A percentile compares a stretch with the other conserved stretches of the same genome.
phyloP scores from a whole-genome alignment of 495 filamentous ascomycete species.

The Evansstolkia leycettana region DNA sequence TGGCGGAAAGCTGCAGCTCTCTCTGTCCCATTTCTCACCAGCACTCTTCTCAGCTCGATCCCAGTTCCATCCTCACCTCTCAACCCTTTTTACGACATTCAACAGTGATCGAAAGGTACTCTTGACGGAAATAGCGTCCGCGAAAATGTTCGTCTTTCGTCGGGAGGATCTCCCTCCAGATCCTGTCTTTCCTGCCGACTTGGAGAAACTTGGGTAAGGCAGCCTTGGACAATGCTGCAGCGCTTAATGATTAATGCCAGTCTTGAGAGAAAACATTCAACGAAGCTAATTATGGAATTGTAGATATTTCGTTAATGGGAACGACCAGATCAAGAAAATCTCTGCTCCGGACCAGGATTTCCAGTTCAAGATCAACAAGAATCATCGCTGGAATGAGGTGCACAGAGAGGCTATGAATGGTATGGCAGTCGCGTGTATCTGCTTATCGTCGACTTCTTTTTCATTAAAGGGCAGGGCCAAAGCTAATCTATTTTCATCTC shows the following conservation, averaged over 20 bases:
- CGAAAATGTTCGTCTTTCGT: constrained; percentile 56
- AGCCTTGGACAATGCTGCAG: no score
- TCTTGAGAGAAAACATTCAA: no score
- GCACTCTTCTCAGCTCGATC: neutral
- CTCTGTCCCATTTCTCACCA: no score
- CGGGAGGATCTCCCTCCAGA: constrained; percentile 57
- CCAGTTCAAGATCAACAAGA: constrained; percentile 58
- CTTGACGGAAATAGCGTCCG: no score
- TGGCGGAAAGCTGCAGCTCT: constrained; percentile 2
- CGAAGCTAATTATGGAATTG: constrained; percentile 4
- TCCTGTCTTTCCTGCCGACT: constrained; percentile 46
- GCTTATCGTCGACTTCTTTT: neutral
- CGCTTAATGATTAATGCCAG: constrained; percentile 3
- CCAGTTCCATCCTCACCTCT: constrained; percentile 1
- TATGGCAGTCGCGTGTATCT: constrained; percentile 14
- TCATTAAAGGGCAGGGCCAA: no score
- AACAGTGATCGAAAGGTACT: no score
- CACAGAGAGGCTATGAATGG: constrained; percentile 60
- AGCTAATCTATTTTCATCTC: constrained; percentile 2
- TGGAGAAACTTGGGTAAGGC: constrained; percentile 58
- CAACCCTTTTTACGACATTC: no score
- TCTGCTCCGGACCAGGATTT: constrained; percentile 54
- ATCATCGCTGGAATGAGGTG: constrained; percentile 57
- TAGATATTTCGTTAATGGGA: constrained; percentile 60
- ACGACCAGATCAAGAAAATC: constrained; percentile 59